Evolutionary conservation across 192 early-diverging fungal species (phyloP), one percentile per base, ranked within the genome.

Genomic region (Diversispora eburnea): DNA sequence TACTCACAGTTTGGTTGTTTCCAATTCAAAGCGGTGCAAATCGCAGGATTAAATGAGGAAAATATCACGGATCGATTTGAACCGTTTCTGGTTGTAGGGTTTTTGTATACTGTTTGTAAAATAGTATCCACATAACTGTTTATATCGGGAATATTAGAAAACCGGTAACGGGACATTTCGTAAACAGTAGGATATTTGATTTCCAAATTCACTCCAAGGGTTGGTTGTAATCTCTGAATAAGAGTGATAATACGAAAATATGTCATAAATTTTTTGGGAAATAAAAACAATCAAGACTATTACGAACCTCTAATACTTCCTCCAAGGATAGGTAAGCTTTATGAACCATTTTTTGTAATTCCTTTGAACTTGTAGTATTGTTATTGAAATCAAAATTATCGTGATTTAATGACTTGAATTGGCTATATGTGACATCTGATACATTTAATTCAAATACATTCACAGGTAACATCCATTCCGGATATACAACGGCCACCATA

Each of bases 11-110:
- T 98, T 20, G 96, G 96, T 73, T 99, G 98, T 80, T 99, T 99
- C 98, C 98, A 98, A 84, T 96, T 99, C 48, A 98, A 73, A 17
- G 94, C 91, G 13, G 91, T 93, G 82, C 98, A 99, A 0, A 97
- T 88, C 19, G 87, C 82, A 15, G 95, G 92, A 77, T 95, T 97
- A 80, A 94, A 94, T 3, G 94, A 95, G 25, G 90, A 91, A 77
- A 98, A 96, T 76, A 99, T 91, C 10, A 84, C 69, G 46, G 69
- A 71, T 19, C 60, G 42, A 52, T 70, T 77, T 20, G 63, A 13
- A 6, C 72, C 71, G 46, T 75, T 74, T 56, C 43, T 73, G 67
- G 43, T 81, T 62, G 15, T 78, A 70, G 77, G 88, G 81, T 86
- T 84, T 79, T 94, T 90, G 73, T 98, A 97, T 5, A 97, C 91